phyloP scores from a whole-genome alignment of 2,329 filamentous ascomycete genomes.

The Aspergillus hortae region DNA sequence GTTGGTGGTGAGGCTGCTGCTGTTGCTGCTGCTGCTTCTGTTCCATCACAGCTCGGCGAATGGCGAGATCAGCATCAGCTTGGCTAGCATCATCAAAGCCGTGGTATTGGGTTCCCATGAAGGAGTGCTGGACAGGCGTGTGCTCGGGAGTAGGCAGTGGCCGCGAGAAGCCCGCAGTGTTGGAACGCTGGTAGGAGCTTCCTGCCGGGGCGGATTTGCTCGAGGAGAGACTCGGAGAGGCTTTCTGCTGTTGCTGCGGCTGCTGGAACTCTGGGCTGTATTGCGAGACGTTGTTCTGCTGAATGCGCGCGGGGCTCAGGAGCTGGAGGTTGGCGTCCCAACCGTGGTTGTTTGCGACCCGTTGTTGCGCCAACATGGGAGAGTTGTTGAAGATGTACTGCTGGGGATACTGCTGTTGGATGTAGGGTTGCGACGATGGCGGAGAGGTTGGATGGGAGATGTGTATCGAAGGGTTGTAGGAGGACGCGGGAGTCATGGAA shows the following conservation, averaged over 20 bases:
- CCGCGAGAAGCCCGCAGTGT: slow-evolving; percentile 45
- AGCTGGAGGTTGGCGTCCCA: slow-evolving; percentile 37
- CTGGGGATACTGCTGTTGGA: slow-evolving; percentile 24
- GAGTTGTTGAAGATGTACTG: slow-evolving; percentile 23
- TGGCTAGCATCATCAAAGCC: slow-evolving; percentile 44
- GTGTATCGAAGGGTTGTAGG: slow-evolving; percentile 36
- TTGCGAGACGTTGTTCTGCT: slow-evolving; percentile 24
- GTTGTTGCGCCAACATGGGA: slow-evolving; percentile 41
- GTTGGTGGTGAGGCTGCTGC: slow-evolving; percentile 32
- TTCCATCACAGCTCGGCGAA: slow-evolving; percentile 57
- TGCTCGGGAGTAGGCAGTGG: slow-evolving; percentile 55
- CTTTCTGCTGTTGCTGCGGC: slow-evolving; percentile 31
- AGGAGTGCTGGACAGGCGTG: slow-evolving; percentile 51
- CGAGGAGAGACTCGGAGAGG: slow-evolving; percentile 43
- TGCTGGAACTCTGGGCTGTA: slow-evolving; percentile 13
- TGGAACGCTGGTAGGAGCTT: slow-evolving; percentile 37
- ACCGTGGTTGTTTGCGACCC: slow-evolving; percentile 29
- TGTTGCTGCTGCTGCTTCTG: slow-evolving; percentile 33
- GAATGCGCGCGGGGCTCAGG: slow-evolving; percentile 32
- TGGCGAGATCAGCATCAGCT: slow-evolving; percentile 54
- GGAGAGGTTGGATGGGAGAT: slow-evolving; percentile 31
- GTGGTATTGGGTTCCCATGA: slow-evolving; percentile 45
- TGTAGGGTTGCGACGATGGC: slow-evolving; percentile 23
- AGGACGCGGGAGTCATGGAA: slow-evolving; percentile 39
- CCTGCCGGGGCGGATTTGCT: slow-evolving; percentile 37